Percentiles rank a stretch among this genome's conserved stretches.
Evolutionary conservation across 352 stramenopile genomes (phyloP).

Genomic region (Aphanomyces cochlioides): DNA sequence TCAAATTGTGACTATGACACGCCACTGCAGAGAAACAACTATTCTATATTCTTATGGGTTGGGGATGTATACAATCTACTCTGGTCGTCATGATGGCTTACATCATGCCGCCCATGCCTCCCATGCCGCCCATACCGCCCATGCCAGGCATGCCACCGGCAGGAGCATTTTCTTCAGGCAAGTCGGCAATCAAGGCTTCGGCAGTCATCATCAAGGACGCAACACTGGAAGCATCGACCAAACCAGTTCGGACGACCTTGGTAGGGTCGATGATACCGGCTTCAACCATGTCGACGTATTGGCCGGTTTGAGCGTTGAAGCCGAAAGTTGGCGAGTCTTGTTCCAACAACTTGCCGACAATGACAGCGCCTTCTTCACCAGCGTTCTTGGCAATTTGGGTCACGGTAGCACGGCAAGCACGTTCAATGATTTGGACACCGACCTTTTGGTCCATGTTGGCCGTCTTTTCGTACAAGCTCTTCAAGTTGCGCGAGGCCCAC

Average conservation of each 20-base stretch:
- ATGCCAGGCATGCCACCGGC: slow-evolving; percentile 38
- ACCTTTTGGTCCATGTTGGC: slow-evolving; percentile 98
- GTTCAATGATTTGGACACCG: slow-evolving; percentile 96
- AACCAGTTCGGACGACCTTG: slow-evolving; percentile 98
- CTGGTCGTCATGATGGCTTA: slow-evolving; percentile 37
- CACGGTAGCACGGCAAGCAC: slow-evolving; percentile 90
- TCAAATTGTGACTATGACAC: too few species aligned
- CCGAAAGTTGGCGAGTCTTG: slow-evolving; percentile 87
- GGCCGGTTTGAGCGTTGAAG: slow-evolving; percentile 97
- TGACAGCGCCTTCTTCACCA: slow-evolving; percentile 96
- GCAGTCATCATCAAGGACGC: slow-evolving; percentile 99
- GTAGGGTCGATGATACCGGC: slow-evolving; percentile 97
- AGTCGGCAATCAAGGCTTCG: slow-evolving; percentile 97
- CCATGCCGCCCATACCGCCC: slow-evolving; percentile 59
- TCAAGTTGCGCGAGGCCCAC: slow-evolving; percentile 93
- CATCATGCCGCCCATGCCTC: slow-evolving; percentile 74
- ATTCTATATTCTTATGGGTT: slow-evolving; percentile 16
- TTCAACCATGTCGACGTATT: slow-evolving; percentile 98
- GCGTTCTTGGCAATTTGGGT: slow-evolving; percentile 98
- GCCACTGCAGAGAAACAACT: slow-evolving; percentile 13
- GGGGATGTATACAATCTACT: not conserved
- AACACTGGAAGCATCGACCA: slow-evolving; percentile 98
- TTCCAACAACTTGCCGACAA: slow-evolving; percentile 99
- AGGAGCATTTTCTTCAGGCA: slow-evolving; percentile 79
- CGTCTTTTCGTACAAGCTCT: slow-evolving; percentile 80